phyloP scores from a whole-genome alignment of 2,329 filamentous ascomycete genomes.

The Fusarium sp. region DNA sequence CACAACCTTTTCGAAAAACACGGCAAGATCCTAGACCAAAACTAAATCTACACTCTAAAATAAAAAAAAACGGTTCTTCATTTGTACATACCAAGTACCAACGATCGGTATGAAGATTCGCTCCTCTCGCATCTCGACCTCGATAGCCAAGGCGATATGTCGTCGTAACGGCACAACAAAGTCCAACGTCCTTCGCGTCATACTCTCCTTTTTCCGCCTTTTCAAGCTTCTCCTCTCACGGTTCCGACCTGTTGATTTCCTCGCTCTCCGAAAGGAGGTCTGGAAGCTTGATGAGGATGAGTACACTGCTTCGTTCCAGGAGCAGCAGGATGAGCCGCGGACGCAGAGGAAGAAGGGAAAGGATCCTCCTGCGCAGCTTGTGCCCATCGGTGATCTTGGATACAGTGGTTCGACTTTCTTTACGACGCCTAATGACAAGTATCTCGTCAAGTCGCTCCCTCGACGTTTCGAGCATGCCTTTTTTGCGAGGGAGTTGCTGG shows the following conservation, averaged over 20 bases:
- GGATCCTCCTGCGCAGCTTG: constrained; percentile 53
- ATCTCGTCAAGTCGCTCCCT: constrained; percentile 78
- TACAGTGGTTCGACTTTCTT: constrained; percentile 84
- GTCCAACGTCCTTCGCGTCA: constrained; percentile 44
- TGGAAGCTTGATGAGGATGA: constrained; percentile 53
- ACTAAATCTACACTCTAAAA: not conserved
- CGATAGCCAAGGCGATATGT: constrained; percentile 66
- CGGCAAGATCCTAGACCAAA: not conserved
- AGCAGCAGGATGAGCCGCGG: not conserved
- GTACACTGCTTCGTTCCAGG: constrained; percentile 53
- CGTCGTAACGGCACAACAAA: constrained; percentile 50
- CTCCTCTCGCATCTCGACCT: constrained; percentile 64
- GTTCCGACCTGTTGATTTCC: constrained; percentile 47
- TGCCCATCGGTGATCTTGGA: constrained; percentile 75
- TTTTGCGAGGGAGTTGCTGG: constrained; percentile 74
- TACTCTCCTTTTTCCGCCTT: constrained; percentile 50
- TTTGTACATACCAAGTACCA: not conserved
- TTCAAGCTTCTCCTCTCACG: constrained; percentile 49
- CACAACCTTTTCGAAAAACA: constrained; percentile 11
- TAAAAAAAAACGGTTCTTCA: not conserved
- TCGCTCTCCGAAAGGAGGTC: constrained; percentile 44
- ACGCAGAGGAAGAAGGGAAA: constrained; percentile 45
- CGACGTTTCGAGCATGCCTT: constrained; percentile 77
- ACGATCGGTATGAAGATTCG: constrained; percentile 47
- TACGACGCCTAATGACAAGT: constrained; percentile 73